Conservation (phyloP, 83 land plant species). For the Diphasiastrum complanatum region DNA sequence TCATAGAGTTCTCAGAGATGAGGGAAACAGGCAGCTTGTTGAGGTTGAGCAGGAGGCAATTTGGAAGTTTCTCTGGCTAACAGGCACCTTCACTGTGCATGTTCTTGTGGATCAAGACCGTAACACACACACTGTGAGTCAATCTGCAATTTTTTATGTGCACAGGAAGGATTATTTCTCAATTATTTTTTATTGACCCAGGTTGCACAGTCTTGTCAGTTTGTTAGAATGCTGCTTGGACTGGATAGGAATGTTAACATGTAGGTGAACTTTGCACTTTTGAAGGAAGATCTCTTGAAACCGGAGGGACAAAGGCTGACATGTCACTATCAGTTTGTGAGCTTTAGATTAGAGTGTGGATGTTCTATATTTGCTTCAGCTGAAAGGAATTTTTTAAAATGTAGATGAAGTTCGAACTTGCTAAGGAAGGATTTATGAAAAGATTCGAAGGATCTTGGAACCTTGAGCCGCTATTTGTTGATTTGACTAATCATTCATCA, state of each 20-base stretch:
- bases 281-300: too few relatives aligned
- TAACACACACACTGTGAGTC: constrained; percentile 53
- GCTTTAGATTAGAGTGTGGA: too few relatives aligned
- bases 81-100: constrained; percentile 75
- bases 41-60: constrained; percentile 92
- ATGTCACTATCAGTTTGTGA: too few relatives aligned
- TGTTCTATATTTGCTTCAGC: too few relatives aligned
- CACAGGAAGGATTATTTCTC: background rate
- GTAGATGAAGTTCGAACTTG: constrained; percentile 74
- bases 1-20: constrained; percentile 70
- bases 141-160: background rate
- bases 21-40: constrained; percentile 77
- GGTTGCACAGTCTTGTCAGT: background rate
- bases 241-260: too few relatives aligned
- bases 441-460: constrained; percentile 87
- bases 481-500: constrained; percentile 18
- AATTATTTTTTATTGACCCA: background rate
- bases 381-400: too few relatives aligned
- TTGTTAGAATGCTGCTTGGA: too few relatives aligned
- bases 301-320: too few relatives aligned
- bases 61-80: constrained; percentile 93
- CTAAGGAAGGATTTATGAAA: constrained; percentile 87
- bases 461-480: constrained; percentile 69
- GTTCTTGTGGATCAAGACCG: constrained; percentile 87
- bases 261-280: too few relatives aligned